Conservation (phyloP, 2,329 filamentous ascomycete species). For the Trichoderma breve region DNA sequence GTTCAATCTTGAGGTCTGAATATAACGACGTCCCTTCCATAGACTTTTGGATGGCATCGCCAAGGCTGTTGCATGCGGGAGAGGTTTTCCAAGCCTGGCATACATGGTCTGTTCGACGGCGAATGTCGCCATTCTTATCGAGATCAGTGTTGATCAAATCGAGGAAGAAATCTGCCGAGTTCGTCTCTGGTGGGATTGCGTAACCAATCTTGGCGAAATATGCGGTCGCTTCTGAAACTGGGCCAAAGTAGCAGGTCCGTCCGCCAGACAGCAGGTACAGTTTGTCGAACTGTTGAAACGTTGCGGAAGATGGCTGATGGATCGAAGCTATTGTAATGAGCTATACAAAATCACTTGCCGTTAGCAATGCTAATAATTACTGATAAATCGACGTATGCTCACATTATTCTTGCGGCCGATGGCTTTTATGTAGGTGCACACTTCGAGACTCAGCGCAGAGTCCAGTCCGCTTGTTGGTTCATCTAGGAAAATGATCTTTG, state of each 20-base stretch:
- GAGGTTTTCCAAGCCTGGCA: conserved; percentile 30
- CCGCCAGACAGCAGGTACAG: conserved; percentile 71
- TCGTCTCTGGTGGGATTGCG: conserved; percentile 66
- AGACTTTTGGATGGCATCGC: conserved; percentile 27
- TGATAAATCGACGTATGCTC: background rate
- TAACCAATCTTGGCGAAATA: conserved; percentile 64
- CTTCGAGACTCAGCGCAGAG: conserved; percentile 72
- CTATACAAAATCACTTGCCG: conserved; percentile 56
- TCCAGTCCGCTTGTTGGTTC: conserved; percentile 84
- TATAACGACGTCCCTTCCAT: conserved; percentile 29
- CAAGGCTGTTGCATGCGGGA: conserved; percentile 24
- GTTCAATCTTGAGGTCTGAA: conserved; percentile 24
- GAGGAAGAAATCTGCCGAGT: conserved; percentile 77
- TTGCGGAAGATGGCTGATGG: conserved; percentile 79
- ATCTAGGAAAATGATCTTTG: conserved; percentile 78
- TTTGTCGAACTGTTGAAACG: conserved; percentile 78
- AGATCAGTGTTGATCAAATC: conserved; percentile 73
- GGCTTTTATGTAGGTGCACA: conserved; percentile 68
- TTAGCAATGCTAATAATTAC: background rate
- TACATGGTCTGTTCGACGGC: conserved; percentile 30
- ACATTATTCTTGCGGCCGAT: conserved; percentile 41
- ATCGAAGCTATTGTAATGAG: conserved; percentile 79
- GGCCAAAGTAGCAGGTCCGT: conserved; percentile 70
- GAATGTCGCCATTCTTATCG: conserved; percentile 44
- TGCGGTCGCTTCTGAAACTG: conserved; percentile 52